Percentiles rank a stretch among this genome's conserved stretches.
Conservation (phyloP, 192 early-diverging fungal species). For the Umbelopsis isabellina region DNA sequence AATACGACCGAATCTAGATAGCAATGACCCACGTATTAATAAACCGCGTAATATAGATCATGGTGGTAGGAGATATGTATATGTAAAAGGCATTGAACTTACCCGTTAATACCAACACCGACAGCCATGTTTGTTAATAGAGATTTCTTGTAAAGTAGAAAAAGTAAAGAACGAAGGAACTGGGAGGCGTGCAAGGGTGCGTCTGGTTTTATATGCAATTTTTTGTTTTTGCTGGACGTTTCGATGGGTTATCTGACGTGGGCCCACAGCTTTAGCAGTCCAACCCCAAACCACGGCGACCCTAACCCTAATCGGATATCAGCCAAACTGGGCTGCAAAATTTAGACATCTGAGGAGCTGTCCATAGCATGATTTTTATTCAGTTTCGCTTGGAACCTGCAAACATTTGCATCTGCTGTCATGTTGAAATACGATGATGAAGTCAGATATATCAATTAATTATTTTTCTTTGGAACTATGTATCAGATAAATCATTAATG, state of each 20-base stretch:
- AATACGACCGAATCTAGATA: constrained; percentile 90
- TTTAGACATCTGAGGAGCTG: neutral
- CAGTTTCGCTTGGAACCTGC: neutral
- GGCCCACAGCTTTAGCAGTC: constrained; percentile 3
- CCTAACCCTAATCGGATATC: constrained; percentile 23
- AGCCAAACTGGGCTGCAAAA: constrained; percentile 15
- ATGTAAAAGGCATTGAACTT: constrained; percentile 8
- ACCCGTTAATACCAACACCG: constrained; percentile 65
- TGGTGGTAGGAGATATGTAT: neutral
- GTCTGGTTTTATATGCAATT: constrained; percentile 5
- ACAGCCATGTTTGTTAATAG: constrained; percentile 27
- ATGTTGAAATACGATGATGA: too few relatives aligned
- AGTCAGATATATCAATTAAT: too few relatives aligned
- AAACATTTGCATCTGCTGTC: too few relatives aligned
- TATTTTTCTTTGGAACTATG: too few relatives aligned
- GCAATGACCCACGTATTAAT: neutral
- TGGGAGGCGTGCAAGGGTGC: neutral
- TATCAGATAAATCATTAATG: too few relatives aligned
- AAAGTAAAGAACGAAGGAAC: neutral
- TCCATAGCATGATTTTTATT: neutral
- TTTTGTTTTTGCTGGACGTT: neutral
- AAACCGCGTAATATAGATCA: neutral
- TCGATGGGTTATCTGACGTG: constrained; percentile 6
- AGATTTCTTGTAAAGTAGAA: neutral
- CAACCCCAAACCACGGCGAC: constrained; percentile 16